Conservation (phyloP, 192 early-diverging fungal genomes). For the Coemansia sp. region DNA sequence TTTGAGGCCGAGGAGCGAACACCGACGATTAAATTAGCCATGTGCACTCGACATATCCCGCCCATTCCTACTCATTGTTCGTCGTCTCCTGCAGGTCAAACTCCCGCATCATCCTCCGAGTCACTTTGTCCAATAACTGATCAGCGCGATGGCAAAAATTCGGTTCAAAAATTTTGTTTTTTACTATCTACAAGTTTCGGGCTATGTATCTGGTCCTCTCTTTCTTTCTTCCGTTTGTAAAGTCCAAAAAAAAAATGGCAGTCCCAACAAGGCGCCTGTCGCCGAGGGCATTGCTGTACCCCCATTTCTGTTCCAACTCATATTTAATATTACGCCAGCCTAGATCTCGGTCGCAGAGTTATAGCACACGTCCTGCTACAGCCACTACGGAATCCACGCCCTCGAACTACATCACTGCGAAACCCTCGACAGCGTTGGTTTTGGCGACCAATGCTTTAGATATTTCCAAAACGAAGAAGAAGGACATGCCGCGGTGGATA, state of each 20-base stretch:
- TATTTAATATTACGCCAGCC: background rate
- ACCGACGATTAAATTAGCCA: conserved; percentile 1
- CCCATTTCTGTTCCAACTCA: background rate
- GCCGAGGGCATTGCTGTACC: background rate
- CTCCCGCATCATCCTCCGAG: background rate
- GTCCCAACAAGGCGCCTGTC: background rate
- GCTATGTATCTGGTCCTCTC: background rate
- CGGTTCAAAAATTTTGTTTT: background rate
- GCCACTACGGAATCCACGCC: background rate
- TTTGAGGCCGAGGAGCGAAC: background rate
- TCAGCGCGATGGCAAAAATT: background rate
- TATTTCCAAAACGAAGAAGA: background rate
- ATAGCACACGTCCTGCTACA: background rate
- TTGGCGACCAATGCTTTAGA: background rate
- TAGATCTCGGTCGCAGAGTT: background rate
- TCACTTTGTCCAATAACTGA: background rate
- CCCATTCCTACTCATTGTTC: background rate
- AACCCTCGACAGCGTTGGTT: background rate
- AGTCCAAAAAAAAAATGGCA: background rate
- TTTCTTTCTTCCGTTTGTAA: background rate
- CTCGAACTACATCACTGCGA: background rate
- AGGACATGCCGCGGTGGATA: background rate
- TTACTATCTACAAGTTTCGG: background rate
- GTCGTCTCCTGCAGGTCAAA: background rate
- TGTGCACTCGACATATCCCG: conserved; percentile 4